Evolutionary conservation across 2,329 filamentous ascomycete genomes (phyloP), one percentile per base, ranked within the genome.

Genomic region (Aspergillus latus): DNA sequence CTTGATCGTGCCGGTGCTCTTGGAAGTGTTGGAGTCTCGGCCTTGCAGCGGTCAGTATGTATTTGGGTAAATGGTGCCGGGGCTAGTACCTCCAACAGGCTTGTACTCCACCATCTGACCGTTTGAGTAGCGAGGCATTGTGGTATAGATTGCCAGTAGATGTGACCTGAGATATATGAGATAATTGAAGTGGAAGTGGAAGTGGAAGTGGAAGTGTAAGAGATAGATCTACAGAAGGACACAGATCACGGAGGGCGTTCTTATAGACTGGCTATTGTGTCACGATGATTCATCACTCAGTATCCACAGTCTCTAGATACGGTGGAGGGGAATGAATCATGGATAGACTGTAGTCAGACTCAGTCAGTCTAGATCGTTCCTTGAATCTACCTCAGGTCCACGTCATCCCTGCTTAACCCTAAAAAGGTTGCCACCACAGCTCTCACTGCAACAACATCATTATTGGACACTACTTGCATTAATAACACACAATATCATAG

Each of bases 81-180:
- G 21, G 21, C 21, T 21, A 21, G 34, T 61, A 72, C 72, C 71
- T 44, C 72, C 71, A 39, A 74, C 66, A 10, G 72, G 72, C 59
- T 72, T 73, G 60, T 74, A 74, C 32, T 64, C 63, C 39, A 74
- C 71, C 8, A 59, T 65, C 34, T 71, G 59, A 8, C 59, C 57
- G 56, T 62, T 55, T 8, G 34, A n/a, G 56, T 58, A 58, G 26
- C 37, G 49, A 30, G 54, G 54, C 54, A 57, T 57, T 28, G 43
- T 52, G 52, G 11, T 43, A n/a, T 32, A 21, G 21, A 3, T 21
- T 21, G 21, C 1, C 3, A 21, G 21, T 21, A 21, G 21, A 21
- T 3, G 21, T 2, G 21, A 21, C 21, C 21, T 21, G 21, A 21
- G 21, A 21, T 21, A 21, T 21, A 21, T 21, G 21, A 16, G 21